Base-by-base conservation (phyloP, 179 eudicot species). In the Dionaea muscipula region DNA sequence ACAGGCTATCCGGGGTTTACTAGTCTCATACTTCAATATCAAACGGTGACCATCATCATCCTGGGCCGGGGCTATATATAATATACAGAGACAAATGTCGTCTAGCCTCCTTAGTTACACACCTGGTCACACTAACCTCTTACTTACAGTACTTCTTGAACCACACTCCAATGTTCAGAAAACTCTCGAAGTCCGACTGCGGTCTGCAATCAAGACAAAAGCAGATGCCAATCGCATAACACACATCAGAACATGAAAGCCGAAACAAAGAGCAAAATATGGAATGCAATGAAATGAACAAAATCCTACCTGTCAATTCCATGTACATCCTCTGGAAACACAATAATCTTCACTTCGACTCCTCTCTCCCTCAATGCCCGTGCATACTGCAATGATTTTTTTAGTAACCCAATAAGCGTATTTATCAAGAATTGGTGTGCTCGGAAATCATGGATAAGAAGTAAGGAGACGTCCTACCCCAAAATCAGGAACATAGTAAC, bases 121-220 rank as follows among this genome's bases (percentile, higher is more conserved):
- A n/a, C n/a, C n/a, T n/a, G n/a, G n/a, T n/a, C n/a, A n/a, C n/a
- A n/a, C n/a, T n/a, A n/a, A n/a, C n/a, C n/a, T n/a, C 44, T 68
- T 73, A 84, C 53, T 71, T 78, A 54, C 91, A 85, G 26, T 82
- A 81, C 69, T 83, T 88, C 73, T 75, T 85, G 82, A 88, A 88
- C 94, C 96, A 88, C 24, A 83, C 77, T 68, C 86, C 96, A 23
- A 85, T 81, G 47, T 88, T 88, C 26, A 88, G 77, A 69, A 75
- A 88, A 81, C 88, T 79, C 68, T 88, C 96, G 22, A 75, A 88
- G 66, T 88, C 96, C 3, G 96, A 81, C 47, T 81, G 94, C 1
- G 96, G 94, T 43, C 96, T 88, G 96, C 79, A 75, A 72, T 37
- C 43, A 25, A 52, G 35, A 46, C 13, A n/a, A 43, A 12, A n/a